Evolutionary conservation across 345 rosid genomes (phyloP), one percentile per base, ranked within the genome.

Genomic region (Citrus medica): DNA sequence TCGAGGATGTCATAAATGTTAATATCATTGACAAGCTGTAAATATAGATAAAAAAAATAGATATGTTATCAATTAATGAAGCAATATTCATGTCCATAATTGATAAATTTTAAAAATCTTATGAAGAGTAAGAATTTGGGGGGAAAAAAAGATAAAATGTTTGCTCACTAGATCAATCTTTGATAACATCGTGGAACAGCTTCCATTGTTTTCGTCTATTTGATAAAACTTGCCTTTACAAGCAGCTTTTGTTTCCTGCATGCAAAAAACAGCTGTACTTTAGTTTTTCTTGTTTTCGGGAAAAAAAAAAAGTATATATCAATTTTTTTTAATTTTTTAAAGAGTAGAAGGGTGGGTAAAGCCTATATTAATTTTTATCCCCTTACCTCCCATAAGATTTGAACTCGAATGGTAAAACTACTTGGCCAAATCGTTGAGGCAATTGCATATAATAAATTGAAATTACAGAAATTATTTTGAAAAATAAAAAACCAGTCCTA

Each of bases 141-240:
- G 17, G 1, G 1, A 14, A 14, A 25, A 0, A 12, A 22, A 2
- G 25, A 27, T 40, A 25, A 21, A 66, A 68, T 40, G 7, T n/a
- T 40, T 35, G 6, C 67, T 81, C 37, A 86, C 90, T 24, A 9
- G 27, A 16, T 67, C 66, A 37, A 85, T 71, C 82, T 83, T 81
- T 4, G 1, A 2, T 6, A 83, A 53, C 59, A 71, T 78, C 42
- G 9, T 0, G 0, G 6, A 19, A 72, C 90, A 87, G 22, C 6
- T 30, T 1, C 6, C 5, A 7, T 67, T 82, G 2, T 9, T 16
- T 9, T 17, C 13, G 9, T 66, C 61, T 13, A 12, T 3, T 21
- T 77, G 76, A 58, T 85, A 73, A 60, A 3, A 46, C 51, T 33
- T 63, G 51, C 79, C 83, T n/a, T 80, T 73, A 28, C 90, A 87